phyloP scores from a whole-genome alignment of 371 early-diverging fungal genomes.

The Mucor sp. region DNA sequence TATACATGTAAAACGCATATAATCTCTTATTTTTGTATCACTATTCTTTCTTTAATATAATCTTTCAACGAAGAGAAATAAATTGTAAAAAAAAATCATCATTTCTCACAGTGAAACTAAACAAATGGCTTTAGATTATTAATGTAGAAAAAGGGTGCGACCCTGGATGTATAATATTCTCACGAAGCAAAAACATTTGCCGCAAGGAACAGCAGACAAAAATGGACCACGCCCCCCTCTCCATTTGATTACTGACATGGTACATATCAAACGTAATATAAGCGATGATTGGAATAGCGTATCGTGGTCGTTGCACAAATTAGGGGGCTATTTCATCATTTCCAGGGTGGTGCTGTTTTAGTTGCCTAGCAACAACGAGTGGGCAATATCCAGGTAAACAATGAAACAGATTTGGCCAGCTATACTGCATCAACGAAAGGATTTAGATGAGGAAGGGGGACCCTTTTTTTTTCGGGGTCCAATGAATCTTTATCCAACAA shows the following conservation, averaged over 20 bases:
- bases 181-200: not conserved
- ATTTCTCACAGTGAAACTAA: not conserved
- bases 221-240: too few species aligned
- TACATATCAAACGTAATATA: not conserved
- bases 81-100: not conserved
- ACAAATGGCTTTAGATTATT: not conserved
- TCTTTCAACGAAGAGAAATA: not conserved
- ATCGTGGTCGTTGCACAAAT: not conserved
- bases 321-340: not conserved
- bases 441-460: not conserved
- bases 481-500: not conserved
- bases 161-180: not conserved
- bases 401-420: too few species aligned
- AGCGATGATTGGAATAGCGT: not conserved
- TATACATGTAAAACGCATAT: not conserved
- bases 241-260: not conserved
- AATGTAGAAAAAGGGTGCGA: not conserved
- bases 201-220: not conserved
- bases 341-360: not conserved
- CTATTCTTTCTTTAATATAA: not conserved
- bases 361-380: not conserved
- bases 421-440: not conserved
- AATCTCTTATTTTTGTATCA: slow-evolving; percentile 5
- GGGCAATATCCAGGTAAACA: too few species aligned
- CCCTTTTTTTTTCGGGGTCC: not conserved